Evolutionary conservation across 306 rosid genomes (phyloP), one percentile per base, ranked within the genome.

Genomic region (Biancaea sappan): DNA sequence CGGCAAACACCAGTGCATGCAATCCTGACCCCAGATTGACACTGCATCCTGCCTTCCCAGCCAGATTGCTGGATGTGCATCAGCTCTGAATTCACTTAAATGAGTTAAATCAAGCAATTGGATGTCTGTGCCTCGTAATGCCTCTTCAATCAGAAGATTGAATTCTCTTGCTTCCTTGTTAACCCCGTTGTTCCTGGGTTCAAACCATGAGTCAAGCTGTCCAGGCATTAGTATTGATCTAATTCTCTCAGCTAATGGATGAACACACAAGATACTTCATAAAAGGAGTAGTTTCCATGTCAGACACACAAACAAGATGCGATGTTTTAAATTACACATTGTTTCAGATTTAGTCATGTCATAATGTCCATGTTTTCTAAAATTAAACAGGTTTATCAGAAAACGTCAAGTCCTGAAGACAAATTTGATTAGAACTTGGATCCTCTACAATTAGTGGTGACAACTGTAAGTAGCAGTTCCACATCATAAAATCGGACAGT

Each of bases 1-100:
- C 12, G 97, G 98, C 52, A 93, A 81, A 86, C 98, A 93, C 94
- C 96, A 91, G 75, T 93, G 98, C 94, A 93, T 84, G 84, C 96
- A 93, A 66, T 93, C 97, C 81, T 93, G 91, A 74, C 94, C 98
- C 94, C 91, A 93, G 51, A 87, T 67, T 65, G 86, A 77, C 16
- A 93, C 94, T 2, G 91, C 98, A 82, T 91, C 97, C 64, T 86
- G 85, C 91, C 73, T 84, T 77, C 98, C 98, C 77, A 91, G 80
- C 97, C 98, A 91, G 66, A 87, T 80, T 4, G 96, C 89, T 0
- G 96, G 98, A 85, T 93, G 97, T 10, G 96, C 98, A 82, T 89
- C 96, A 5, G 89, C 97, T 82, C 96, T 80, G 75, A 90, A 93
- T 75, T 93, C 97, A 26, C 96, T 93, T 66, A 89, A 76, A 78